phyloP scores from a whole-genome alignment of 163 green algal species.

The Scenedesmus sp. region DNA sequence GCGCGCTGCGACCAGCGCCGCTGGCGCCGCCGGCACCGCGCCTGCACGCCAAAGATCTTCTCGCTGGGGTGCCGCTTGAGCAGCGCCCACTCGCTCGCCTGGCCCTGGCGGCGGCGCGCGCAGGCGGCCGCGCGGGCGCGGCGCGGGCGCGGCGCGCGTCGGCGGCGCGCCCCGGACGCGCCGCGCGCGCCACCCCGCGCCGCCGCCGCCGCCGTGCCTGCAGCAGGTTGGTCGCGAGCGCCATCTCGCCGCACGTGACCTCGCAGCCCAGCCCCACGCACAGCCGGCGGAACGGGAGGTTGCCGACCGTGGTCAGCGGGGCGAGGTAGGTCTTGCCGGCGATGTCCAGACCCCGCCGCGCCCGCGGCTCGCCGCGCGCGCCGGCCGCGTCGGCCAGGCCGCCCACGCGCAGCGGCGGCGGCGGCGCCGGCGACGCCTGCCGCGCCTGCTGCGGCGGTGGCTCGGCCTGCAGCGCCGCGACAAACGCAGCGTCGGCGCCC shows the following conservation, averaged over 20 bases:
- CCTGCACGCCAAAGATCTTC: constrained; percentile 96
- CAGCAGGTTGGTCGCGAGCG: constrained; percentile 93
- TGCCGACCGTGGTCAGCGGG: constrained; percentile 97
- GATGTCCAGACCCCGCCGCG: not conserved
- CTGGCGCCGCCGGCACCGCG: constrained; percentile 38
- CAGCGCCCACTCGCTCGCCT: constrained; percentile 97
- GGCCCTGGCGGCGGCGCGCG: too few species aligned
- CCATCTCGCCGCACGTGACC: constrained; percentile 97
- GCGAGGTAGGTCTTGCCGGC: constrained; percentile 90
- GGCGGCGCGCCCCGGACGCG: too few species aligned
- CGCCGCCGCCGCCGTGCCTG: too few species aligned
- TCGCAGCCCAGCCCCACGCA: constrained; percentile 91
- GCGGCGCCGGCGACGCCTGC: constrained; percentile 22
- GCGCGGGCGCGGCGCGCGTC: too few species aligned
- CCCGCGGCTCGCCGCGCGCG: not conserved
- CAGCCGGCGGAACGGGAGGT: constrained; percentile 95
- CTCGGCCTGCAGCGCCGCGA: not conserved
- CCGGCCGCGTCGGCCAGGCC: not conserved
- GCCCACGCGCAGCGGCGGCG: not conserved
- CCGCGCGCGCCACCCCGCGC: constrained; percentile 11
- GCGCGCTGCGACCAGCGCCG: not conserved
- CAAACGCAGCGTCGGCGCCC: constrained; percentile 6
- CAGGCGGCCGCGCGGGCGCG: too few species aligned
- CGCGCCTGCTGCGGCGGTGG: not conserved
- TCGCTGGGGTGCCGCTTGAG: constrained; percentile 93